Evolutionary conservation across 225 moss, liverwort and hornwort genomes (phyloP), one percentile per base, ranked within the genome.

Genomic region (Thuidium tamariscinum): DNA sequence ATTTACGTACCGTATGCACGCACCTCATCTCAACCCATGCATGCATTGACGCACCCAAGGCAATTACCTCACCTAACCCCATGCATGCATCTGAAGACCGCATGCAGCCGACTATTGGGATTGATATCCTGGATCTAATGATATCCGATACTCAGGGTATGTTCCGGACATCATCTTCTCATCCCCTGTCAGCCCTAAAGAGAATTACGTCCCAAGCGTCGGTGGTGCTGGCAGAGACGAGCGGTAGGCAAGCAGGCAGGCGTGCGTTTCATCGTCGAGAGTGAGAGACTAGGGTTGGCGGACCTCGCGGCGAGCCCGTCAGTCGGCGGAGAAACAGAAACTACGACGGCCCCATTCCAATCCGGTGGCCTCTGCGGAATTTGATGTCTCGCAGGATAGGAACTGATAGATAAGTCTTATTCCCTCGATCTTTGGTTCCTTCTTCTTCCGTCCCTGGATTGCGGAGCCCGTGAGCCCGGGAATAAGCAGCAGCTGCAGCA

Each of bases 231-330:
- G 69, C 42, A 60, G 69, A 7, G 84, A 19, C 52, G 77, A 61
- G 80, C 79, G 80, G 85, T 79, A 73, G 59, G 26, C 62, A 46
- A 29, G 23, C 46, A 82, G 71, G 76, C 84, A 42, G 74, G 72
- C 49, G 86, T 67, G 78, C 34, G 56, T 60, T 81, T 52, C 78
- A 17, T 66, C 41, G 63, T 32, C 59, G 60, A 63, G 63, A 44
- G 80, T 32, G 80, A 62, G 63, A 78, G 81, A 42, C 89, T 91
- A 89, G 91, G 91, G 91, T 85, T 91, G 85, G 91, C 87, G 80
- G 66, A 87, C 85, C 82, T 85, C 87, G 51, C 85, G 79, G 74
- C 69, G 74, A 74, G 63, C 62, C 56, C 20, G 26, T 26, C 56
- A 65, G 89, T 89, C 87, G 89, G 91, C 89, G 85, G 83, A 74